Evolutionary conservation across 257 asterid species (phyloP).

Genomic region (Nicotiana sylvestris): DNA sequence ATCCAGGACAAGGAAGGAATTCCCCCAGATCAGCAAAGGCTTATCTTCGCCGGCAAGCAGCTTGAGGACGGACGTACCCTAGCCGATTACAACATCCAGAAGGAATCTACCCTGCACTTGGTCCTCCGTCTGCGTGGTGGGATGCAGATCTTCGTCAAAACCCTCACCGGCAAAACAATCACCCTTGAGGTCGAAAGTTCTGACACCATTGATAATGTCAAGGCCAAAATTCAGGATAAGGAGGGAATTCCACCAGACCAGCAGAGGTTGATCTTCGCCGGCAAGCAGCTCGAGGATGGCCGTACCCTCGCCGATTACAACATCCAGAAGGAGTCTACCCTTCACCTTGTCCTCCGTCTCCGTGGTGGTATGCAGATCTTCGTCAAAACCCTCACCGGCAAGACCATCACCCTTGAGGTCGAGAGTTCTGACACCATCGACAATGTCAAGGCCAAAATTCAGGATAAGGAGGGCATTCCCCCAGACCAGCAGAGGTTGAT

Average conservation of each 20-base stretch:
- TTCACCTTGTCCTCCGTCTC: slow-evolving; percentile 45
- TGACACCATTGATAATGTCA: slow-evolving; percentile 39
- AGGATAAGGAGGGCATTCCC: slow-evolving; percentile 69
- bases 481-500: slow-evolving; percentile 81
- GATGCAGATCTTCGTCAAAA: slow-evolving; percentile 40
- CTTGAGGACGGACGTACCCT: slow-evolving; percentile 33
- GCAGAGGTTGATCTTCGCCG: slow-evolving; percentile 40
- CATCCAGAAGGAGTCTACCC: slow-evolving; percentile 51
- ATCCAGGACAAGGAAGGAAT: slow-evolving; percentile 39
- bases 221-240: slow-evolving; percentile 43
- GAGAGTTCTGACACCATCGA: slow-evolving; percentile 50
- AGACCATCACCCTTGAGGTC: slow-evolving; percentile 47
- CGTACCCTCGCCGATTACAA: slow-evolving; percentile 48
- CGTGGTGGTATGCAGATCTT: slow-evolving; percentile 50
- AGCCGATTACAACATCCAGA: slow-evolving; percentile 36
- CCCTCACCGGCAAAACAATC: slow-evolving; percentile 38
- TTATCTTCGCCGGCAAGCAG: slow-evolving; percentile 34
- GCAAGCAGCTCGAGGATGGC: slow-evolving; percentile 38
- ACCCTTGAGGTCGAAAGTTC: slow-evolving; percentile 41
- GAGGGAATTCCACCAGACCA: slow-evolving; percentile 46
- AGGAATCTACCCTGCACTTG: slow-evolving; percentile 38
- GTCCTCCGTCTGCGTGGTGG: slow-evolving; percentile 39
- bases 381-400: slow-evolving; percentile 46
- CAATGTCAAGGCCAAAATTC: slow-evolving; percentile 44
- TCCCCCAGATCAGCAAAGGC: slow-evolving; percentile 40